Conservation (phyloP, 768 basidiomycete species). For the Leccinellum luteum region DNA sequence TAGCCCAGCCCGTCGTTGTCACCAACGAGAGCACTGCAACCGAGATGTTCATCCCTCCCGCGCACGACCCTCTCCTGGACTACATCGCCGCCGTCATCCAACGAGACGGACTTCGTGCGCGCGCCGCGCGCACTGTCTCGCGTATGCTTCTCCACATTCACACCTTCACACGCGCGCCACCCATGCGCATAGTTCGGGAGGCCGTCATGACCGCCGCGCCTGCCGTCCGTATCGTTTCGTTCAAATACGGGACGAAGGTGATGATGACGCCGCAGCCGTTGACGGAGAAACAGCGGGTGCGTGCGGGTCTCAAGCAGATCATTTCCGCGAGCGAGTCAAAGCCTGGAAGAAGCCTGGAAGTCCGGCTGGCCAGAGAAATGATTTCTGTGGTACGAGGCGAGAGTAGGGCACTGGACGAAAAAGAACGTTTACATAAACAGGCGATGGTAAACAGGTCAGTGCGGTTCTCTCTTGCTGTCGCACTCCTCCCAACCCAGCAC, state of each 20-base stretch:
- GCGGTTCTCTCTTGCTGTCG: background rate
- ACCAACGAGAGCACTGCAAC: background rate
- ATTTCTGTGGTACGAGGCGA: slow-evolving; percentile 66
- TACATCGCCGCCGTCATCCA: slow-evolving; percentile 64
- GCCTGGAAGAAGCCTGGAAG: slow-evolving; percentile 56
- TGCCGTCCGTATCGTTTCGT: slow-evolving; percentile 57
- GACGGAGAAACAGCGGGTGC: slow-evolving; percentile 75
- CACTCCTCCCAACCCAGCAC: slow-evolving; percentile 1
- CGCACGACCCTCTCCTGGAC: slow-evolving; percentile 69
- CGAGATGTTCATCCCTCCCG: slow-evolving; percentile 62
- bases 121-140: slow-evolving; percentile 54
- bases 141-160: slow-evolving; percentile 71
- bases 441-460: slow-evolving; percentile 80
- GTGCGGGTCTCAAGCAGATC: slow-evolving; percentile 70
- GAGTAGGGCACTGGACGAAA: slow-evolving; percentile 56
- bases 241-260: slow-evolving; percentile 64
- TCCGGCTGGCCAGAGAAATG: slow-evolving; percentile 77
- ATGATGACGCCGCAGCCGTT: slow-evolving; percentile 66
- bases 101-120: slow-evolving; percentile 61
- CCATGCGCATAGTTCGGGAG: slow-evolving; percentile 73
- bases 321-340: slow-evolving; percentile 57
- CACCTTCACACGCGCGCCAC: slow-evolving; percentile 70
- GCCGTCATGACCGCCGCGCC: slow-evolving; percentile 73
- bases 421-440: slow-evolving; percentile 59
- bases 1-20: background rate